These are phyloP conservation scores for Corchorus olitorius DNA, from an alignment of 345 rosid genomes.

Conservation along the genomic window DNA sequence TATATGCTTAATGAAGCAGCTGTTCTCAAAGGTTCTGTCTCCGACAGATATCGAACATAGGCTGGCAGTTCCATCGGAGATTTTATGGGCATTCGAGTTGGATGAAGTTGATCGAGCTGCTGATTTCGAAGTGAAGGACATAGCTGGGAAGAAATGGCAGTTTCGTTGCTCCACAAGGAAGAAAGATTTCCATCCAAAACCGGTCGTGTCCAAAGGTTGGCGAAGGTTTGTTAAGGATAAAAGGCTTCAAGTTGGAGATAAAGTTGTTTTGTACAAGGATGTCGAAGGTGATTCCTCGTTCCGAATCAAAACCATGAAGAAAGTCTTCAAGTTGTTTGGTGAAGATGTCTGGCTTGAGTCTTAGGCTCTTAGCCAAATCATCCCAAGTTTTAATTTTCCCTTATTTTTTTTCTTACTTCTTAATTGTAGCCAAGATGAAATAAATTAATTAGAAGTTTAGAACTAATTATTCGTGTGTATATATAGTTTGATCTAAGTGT, in stretches of 20 bases:
- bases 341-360: slow-evolving; percentile 5
- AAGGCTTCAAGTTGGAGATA: slow-evolving; percentile 1
- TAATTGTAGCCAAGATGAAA: background rate
- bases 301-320: slow-evolving; percentile 10
- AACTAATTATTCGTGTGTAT: background rate
- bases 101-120: background rate
- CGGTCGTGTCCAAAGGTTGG: slow-evolving; percentile 10
- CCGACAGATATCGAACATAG: slow-evolving; percentile 13
- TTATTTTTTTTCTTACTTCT: background rate
- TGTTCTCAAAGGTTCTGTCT: slow-evolving; percentile 14
- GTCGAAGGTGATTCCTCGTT: background rate
- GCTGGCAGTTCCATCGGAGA: slow-evolving; percentile 7
- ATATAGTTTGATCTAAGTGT: background rate
- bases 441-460: background rate
- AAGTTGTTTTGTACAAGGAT: slow-evolving; percentile 11
- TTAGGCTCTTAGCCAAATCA: background rate
- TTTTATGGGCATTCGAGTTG: slow-evolving; percentile 4
- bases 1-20: background rate
- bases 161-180: slow-evolving; percentile 13
- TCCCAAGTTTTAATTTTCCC: background rate
- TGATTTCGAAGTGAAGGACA: background rate
- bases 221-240: background rate
- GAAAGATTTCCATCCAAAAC: slow-evolving; percentile 12
- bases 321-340: slow-evolving; percentile 12
- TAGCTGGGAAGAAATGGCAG: background rate